Evolutionary conservation across 2,329 filamentous ascomycete genomes (phyloP).

Genomic region (Trichoderma oligosporum): DNA sequence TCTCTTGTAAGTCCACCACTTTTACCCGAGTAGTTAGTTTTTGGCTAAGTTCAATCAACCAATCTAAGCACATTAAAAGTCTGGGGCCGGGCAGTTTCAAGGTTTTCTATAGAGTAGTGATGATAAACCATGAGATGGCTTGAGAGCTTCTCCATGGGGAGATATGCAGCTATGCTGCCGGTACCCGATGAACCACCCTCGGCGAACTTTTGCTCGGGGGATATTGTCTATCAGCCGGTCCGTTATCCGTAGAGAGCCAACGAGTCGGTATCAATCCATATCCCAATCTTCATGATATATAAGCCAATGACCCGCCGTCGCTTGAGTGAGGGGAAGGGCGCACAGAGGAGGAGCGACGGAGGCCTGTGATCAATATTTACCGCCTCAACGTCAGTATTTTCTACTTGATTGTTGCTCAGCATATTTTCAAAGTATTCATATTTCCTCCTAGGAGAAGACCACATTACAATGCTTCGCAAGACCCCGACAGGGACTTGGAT

Average conservation of each 20-base stretch:
- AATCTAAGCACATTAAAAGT: neutral
- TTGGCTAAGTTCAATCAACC: neutral
- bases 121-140: no score
- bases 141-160: neutral
- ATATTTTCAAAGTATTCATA: neutral
- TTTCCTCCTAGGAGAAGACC: neutral
- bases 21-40: constrained; percentile 3
- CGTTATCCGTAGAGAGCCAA: neutral
- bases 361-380: neutral
- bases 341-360: neutral
- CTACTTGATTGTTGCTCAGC: neutral
- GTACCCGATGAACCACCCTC: neutral
- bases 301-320: neutral
- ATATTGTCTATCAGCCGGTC: neutral
- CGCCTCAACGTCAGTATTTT: neutral
- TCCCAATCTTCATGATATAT: neutral
- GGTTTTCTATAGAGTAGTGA: constrained; percentile 7
- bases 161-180: constrained; percentile 2
- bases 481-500: constrained; percentile 43
- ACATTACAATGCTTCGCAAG: constrained; percentile 15
- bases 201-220: constrained; percentile 15
- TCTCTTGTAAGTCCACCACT: constrained; percentile 3
- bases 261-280: neutral
- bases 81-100: neutral
- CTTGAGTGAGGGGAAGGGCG: neutral